Percentiles rank a stretch among this genome's conserved stretches.
phyloP scores from a whole-genome alignment of 768 basidiomycete genomes.

The Gelatoporia subvermispora region DNA sequence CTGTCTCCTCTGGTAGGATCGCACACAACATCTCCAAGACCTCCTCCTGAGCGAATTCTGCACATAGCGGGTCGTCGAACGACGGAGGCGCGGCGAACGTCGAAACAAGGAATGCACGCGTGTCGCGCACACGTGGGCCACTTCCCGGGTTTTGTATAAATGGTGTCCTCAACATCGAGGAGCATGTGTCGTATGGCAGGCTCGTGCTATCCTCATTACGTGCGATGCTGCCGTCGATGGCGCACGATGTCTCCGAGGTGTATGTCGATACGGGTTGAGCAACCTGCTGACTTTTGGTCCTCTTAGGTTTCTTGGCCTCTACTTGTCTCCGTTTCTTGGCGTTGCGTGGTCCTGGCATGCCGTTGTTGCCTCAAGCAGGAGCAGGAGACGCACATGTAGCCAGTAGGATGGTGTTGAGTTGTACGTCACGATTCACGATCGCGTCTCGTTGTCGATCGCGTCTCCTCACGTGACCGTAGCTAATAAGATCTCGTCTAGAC shows the following conservation, averaged over 20 bases:
- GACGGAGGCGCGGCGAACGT: slow-evolving; percentile 66
- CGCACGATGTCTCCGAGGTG: too few species aligned
- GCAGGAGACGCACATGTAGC: too few species aligned
- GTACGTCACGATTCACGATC: too few species aligned
- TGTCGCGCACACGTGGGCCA: slow-evolving; percentile 68
- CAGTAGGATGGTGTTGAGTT: too few species aligned
- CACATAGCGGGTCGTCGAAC: slow-evolving; percentile 60
- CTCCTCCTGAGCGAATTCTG: slow-evolving; percentile 74
- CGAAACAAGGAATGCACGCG: slow-evolving; percentile 59
- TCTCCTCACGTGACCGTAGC: too few species aligned
- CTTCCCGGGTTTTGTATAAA: slow-evolving; percentile 77
- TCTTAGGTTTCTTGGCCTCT: slow-evolving; percentile 29
- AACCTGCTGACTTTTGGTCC: not conserved
- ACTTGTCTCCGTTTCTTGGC: slow-evolving; percentile 39
- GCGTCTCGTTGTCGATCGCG: too few species aligned
- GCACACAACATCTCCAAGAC: slow-evolving; percentile 68
- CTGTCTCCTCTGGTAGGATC: slow-evolving; percentile 66
- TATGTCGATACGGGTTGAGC: not conserved
- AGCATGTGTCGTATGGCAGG: not conserved
- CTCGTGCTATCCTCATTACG: too few species aligned
- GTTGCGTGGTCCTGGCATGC: slow-evolving; percentile 64
- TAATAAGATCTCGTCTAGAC: too few species aligned
- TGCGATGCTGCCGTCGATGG: too few species aligned
- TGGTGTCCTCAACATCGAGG: slow-evolving; percentile 29
- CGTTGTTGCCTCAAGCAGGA: not conserved